These are phyloP conservation scores for Mediolabrus comicus DNA, from an alignment of 108 stramenopile genomes.

Conservation along the genomic window DNA sequence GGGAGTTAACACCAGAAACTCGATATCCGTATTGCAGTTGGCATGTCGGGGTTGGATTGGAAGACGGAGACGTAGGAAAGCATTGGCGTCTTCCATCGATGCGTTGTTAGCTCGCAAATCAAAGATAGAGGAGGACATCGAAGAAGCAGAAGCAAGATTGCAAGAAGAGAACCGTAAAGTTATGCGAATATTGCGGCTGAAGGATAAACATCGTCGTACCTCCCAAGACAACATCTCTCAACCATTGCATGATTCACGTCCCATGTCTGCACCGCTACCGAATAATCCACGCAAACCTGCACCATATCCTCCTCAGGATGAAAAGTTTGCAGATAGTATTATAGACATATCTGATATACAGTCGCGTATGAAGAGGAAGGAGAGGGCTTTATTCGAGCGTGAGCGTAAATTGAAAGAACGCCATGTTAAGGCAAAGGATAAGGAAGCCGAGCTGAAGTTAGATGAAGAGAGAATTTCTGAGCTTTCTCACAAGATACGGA, in stretches of 20 bases:
- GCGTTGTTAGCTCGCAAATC: slow-evolving; percentile 16
- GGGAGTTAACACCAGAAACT: slow-evolving; percentile 23
- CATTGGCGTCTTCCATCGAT: too few relatives aligned
- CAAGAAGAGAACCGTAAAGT: slow-evolving; percentile 19
- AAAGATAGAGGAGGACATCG: slow-evolving; percentile 16
- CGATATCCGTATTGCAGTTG: slow-evolving; percentile 10
- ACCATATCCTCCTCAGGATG: neutral
- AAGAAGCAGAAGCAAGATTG: slow-evolving; percentile 17
- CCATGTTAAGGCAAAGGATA: neutral
- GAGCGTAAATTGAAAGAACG: slow-evolving; percentile 9
- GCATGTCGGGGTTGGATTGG: slow-evolving; percentile 14
- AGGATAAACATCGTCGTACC: neutral
- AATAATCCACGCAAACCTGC: neutral
- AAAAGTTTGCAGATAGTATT: slow-evolving; percentile 13
- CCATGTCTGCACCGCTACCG: slow-evolving; percentile 10
- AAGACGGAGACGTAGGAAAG: too few relatives aligned
- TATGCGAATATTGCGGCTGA: slow-evolving; percentile 16
- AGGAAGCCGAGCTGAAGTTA: slow-evolving; percentile 12
- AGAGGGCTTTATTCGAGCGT: slow-evolving; percentile 7
- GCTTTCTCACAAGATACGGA: slow-evolving; percentile 18
- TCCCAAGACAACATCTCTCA: neutral
- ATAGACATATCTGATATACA: slow-evolving; percentile 13
- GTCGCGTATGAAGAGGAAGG: slow-evolving; percentile 13
- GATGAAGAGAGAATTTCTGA: slow-evolving; percentile 23
- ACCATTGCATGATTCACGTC: too few relatives aligned